Base-by-base conservation (phyloP, 108 stramenopile species). In the Seminavis robusta region DNA sequence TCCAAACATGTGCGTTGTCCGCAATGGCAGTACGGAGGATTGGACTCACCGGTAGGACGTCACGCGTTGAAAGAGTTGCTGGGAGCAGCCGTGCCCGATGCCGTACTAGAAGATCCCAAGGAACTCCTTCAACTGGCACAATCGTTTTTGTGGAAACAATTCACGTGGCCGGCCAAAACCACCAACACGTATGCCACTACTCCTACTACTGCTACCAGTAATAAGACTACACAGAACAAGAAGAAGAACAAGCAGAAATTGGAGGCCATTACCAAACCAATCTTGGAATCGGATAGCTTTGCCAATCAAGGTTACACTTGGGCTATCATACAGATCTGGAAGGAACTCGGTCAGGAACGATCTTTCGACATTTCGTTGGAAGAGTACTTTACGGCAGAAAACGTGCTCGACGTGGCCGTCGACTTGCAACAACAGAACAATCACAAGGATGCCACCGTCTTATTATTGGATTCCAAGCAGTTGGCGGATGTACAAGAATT, bases 21-120 rank as follows among this genome's bases (percentile, higher is more conserved):
- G 5, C 57, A 59, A 53, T 66, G 65, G 65, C 27, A 53, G 39
- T n/a, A n/a, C n/a, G n/a, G n/a, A n/a, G 66, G 66, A 23, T 42
- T 67, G 17, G 57, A 53, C n/a, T 15, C 54, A 26, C 25, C 36
- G 3, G 47, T 46, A 26, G 58, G 57, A 7, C 24, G 48, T 20
- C 33, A 36, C 33, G 57, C 55, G 5, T 29, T 67, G 11, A 42
- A 29, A 11, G 44, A 34, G 4, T 53, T 67, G 33, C 20, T 59
- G 0, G 17, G 15, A 25, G 57, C 42, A 19, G 33, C 51, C 9
- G 24, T 67, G 5, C 56, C 58, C 20, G 33, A 32, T 26, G 33
- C 36, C n/a, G 13, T 15, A 15, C 33, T 59, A 26, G 33, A 30
- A 16, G n/a, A n/a, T n/a, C 30, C 66, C 6, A 25, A 61, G 20